phyloP scores from a whole-genome alignment of 2,329 filamentous ascomycete genomes.

The Trichoderma atrobrunneum region DNA sequence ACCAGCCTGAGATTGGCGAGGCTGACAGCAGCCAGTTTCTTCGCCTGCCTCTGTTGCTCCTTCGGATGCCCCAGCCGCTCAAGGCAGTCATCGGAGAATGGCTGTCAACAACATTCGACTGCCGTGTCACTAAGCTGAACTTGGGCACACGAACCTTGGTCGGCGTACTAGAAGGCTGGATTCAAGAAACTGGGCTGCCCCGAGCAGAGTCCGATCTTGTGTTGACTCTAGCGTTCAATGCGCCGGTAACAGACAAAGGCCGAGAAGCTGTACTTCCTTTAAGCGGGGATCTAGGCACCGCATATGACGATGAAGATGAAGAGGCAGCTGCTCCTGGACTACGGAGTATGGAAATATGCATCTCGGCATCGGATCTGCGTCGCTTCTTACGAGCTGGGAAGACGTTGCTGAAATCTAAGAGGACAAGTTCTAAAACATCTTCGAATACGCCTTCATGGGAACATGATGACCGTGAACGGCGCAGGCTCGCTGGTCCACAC shows the following conservation, averaged over 20 bases:
- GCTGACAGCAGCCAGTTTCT: conserved; percentile 38
- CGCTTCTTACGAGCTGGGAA: conserved; percentile 46
- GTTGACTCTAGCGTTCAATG: conserved; percentile 51
- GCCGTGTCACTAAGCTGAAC: conserved; percentile 49
- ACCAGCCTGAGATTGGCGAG: conserved; percentile 5
- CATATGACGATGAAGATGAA: conserved; percentile 23
- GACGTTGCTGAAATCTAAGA: conserved; percentile 3
- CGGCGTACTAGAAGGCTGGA: conserved; percentile 51
- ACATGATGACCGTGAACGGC: conserved; percentile 37
- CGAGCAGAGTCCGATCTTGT: conserved; percentile 44
- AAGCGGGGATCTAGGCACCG: conserved; percentile 8
- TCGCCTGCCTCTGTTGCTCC: conserved; percentile 50
- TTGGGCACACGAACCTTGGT: conserved; percentile 52
- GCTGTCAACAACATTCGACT: conserved; percentile 54
- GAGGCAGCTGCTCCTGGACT: conserved; percentile 30
- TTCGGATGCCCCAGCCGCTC: conserved; percentile 54
- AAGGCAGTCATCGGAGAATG: conserved; percentile 51
- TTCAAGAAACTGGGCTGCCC: conserved; percentile 37
- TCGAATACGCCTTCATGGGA: conserved; percentile 28
- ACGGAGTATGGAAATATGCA: conserved; percentile 50
- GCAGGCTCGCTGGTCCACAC: conserved; percentile 46
- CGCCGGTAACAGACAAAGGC: conserved; percentile 30
- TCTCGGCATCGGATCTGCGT: conserved; percentile 47
- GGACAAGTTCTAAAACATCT: conserved; percentile 12
- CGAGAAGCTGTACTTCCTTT: background rate